Evolutionary conservation across 495 filamentous ascomycete genomes (phyloP), one percentile per base, ranked within the genome.

Genomic region (Neurospora sp.): DNA sequence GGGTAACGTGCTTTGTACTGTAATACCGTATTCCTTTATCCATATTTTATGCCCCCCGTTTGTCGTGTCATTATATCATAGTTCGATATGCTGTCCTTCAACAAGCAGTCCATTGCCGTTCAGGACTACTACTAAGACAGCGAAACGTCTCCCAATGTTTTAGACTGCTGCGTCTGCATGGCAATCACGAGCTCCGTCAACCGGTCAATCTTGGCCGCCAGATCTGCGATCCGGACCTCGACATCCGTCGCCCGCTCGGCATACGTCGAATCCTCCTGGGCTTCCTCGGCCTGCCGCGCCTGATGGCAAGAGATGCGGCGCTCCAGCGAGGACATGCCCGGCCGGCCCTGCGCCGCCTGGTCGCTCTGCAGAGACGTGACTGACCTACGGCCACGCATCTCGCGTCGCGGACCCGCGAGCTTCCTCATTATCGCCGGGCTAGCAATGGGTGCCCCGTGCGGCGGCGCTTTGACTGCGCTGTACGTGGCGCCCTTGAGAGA

Each of bases 191-290:
- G 71, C 48, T 82, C 79, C 3, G 85, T 85, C 71, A 87, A 66
- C 5, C 81, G 80, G 71, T 87, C 85, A 72, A 87, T 86, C 81
- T 86, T 87, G 37, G 77, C 76, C 9, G 81, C 71, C 69, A 87
- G 54, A 36, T 87, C 85, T 5, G 80, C 79, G 71, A 87, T 84
- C n/a, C 76, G 79, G 2, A 77, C 78, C 70, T 85, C 83, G n/a
- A 85, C 77, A 71, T 84, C 80, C 28, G 74, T 79, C 19, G 80
- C 76, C 24, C 77, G 77, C 54, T 81, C 75, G 21, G 74, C 76
- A 34, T 75, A 76, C 38, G 80, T 77, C 37, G 80, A 76, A 13
- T 82, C 81, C 24, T 78, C 79, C 10, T 59, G 43, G 4, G 73
- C 76, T 36, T 75, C 75, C 71, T 80, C 77, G 24, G 71, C 73